phyloP scores from a whole-genome alignment of 176 grass and related monocot species.

The Alopecurus myosuroides region DNA sequence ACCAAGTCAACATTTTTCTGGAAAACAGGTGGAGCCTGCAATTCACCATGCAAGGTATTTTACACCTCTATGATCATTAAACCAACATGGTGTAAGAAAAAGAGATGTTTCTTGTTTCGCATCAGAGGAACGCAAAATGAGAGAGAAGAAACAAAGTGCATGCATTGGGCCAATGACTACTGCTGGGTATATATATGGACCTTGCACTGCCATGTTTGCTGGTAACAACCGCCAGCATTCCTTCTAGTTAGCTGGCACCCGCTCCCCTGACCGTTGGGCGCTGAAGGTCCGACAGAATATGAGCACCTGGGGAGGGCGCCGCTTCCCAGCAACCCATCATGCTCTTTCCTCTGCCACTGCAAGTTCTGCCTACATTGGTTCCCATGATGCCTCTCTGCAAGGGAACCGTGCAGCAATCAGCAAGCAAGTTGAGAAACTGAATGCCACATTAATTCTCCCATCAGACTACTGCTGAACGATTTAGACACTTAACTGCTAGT shows the following conservation, averaged over 20 bases:
- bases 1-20: constrained; percentile 33
- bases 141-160: not conserved
- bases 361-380: constrained; percentile 25
- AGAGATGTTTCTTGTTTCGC: not conserved
- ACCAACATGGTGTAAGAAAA: not conserved
- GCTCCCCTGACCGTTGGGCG: constrained; percentile 13
- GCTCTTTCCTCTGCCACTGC: constrained; percentile 34
- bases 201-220: constrained; percentile 46
- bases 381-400: constrained; percentile 39
- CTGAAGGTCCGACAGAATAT: constrained; percentile 23
- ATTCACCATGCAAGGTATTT: constrained; percentile 5
- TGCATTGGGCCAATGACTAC: not conserved
- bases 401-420: not conserved
- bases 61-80: not conserved
- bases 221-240: constrained; percentile 49
- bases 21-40: constrained; percentile 38
- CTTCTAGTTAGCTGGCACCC: constrained; percentile 42
- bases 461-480: not conserved
- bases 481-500: too few relatives aligned
- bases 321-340: constrained; percentile 60
- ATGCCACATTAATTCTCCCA: not conserved
- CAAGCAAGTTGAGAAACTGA: not conserved
- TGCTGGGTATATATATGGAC: not conserved
- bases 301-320: constrained; percentile 25
- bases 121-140: not conserved